Percentiles rank a stretch among this genome's conserved stretches.
Conservation (phyloP, 2,329 filamentous ascomycete genomes). For the Aurifilum marmelostoma region DNA sequence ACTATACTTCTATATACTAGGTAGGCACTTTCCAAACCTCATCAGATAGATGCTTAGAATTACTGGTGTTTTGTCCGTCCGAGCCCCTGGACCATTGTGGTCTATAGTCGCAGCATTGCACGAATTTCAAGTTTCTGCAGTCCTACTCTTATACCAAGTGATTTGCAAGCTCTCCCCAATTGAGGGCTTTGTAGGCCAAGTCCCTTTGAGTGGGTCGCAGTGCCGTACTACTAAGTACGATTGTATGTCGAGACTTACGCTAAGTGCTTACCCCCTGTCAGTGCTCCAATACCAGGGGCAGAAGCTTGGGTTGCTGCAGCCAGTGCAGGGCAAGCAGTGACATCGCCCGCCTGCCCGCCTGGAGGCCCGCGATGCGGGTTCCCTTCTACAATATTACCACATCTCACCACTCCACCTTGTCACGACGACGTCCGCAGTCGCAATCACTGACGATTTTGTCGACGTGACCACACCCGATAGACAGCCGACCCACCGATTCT, state of each 20-base stretch:
- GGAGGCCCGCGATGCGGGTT: background rate
- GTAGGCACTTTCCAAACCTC: too few species aligned
- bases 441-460: background rate
- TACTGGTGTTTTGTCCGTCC: background rate
- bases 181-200: background rate
- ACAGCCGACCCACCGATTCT: background rate
- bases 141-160: background rate
- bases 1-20: too few species aligned
- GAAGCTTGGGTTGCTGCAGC: conserved; percentile 5
- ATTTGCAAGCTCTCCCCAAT: too few species aligned
- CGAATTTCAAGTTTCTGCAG: background rate
- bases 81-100: too few species aligned
- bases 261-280: conserved; percentile 8
- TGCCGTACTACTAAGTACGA: too few species aligned
- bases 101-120: background rate
- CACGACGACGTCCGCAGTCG: background rate
- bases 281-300: background rate
- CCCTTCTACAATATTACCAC: conserved; percentile 2
- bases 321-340: conserved; percentile 2
- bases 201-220: background rate
- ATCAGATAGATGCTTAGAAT: too few species aligned
- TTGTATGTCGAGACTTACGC: background rate
- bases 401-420: background rate
- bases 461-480: background rate
- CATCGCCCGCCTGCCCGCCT: conserved; percentile 7